Evolutionary conservation across 148 eudicot species (phyloP).

Genomic region (Rhododendron ferrugineum): DNA sequence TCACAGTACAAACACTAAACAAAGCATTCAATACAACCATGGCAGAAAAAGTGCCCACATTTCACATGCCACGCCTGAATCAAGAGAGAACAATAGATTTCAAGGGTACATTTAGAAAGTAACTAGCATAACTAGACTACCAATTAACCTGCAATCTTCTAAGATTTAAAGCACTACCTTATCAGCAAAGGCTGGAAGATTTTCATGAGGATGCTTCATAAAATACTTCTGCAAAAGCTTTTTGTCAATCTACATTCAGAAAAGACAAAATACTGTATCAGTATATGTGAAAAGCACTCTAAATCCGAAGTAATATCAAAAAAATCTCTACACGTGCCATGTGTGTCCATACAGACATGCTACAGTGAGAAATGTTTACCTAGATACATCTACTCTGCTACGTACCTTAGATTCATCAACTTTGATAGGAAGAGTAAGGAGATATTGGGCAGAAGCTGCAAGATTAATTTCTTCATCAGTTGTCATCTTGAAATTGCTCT

Average conservation of each 20-base stretch:
- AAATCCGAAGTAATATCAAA: neutral
- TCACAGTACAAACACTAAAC: neutral
- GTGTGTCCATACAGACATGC: neutral
- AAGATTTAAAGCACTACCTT: neutral
- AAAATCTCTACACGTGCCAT: neutral
- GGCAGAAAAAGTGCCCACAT: neutral
- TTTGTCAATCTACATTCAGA: constrained; percentile 53
- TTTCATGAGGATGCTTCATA: constrained; percentile 16
- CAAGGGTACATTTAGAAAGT: neutral
- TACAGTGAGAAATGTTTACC: neutral
- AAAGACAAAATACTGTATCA: constrained; percentile 7
- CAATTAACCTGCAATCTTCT: neutral
- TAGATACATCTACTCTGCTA: neutral
- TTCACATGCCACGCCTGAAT: neutral
- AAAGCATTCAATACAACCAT: neutral
- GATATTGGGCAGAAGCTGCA: constrained; percentile 82
- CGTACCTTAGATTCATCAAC: constrained; percentile 91
- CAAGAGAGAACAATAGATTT: neutral
- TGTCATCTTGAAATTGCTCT: constrained; percentile 88
- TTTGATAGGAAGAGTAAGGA: constrained; percentile 76
- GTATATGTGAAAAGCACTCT: neutral
- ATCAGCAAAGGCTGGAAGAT: neutral
- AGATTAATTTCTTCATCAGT: constrained; percentile 77
- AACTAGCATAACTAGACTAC: neutral
- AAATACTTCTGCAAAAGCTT: constrained; percentile 71